Conservation (phyloP, 208 protist genomes). For the Wallacemonas rigidus region DNA sequence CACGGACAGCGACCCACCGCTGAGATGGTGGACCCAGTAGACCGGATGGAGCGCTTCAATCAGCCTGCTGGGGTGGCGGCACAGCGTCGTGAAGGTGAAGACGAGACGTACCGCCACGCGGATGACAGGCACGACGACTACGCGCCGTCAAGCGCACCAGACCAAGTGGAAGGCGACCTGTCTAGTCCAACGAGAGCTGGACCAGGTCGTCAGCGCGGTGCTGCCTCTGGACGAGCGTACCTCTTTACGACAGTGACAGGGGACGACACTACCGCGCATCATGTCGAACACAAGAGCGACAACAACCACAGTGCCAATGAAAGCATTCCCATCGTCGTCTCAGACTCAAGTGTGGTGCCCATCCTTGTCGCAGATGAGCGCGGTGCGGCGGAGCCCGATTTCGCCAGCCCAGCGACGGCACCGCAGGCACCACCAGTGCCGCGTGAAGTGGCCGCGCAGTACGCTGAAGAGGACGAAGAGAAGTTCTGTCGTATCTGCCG, state of each 20-base stretch:
- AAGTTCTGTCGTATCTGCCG: conserved; percentile 80
- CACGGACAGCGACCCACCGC: too few relatives aligned
- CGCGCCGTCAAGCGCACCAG: neutral
- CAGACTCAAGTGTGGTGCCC: neutral
- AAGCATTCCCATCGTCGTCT: too few relatives aligned
- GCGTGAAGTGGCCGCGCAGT: conserved; percentile 8
- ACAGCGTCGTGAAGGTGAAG: neutral
- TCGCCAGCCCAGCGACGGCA: neutral
- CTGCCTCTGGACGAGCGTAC: conserved; percentile 1
- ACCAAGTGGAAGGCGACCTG: neutral
- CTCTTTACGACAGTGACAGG: neutral
- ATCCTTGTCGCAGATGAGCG: conserved; percentile 7
- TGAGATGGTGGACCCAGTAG: neutral
- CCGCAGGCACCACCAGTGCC: neutral
- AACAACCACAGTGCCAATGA: too few relatives aligned
- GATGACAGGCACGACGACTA: neutral
- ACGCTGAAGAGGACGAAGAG: conserved; percentile 60
- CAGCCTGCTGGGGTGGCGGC: neutral
- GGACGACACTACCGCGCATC: neutral
- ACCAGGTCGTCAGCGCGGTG: neutral
- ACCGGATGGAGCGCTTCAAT: conserved; percentile 6
- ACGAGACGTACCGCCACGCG: too few relatives aligned
- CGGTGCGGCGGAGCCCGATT: neutral
- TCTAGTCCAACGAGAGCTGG: neutral
- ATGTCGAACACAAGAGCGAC: neutral